These are phyloP conservation scores for Sambucus nigra DNA, from an alignment of 129 eudicot genomes.

Conservation along the genomic window DNA sequence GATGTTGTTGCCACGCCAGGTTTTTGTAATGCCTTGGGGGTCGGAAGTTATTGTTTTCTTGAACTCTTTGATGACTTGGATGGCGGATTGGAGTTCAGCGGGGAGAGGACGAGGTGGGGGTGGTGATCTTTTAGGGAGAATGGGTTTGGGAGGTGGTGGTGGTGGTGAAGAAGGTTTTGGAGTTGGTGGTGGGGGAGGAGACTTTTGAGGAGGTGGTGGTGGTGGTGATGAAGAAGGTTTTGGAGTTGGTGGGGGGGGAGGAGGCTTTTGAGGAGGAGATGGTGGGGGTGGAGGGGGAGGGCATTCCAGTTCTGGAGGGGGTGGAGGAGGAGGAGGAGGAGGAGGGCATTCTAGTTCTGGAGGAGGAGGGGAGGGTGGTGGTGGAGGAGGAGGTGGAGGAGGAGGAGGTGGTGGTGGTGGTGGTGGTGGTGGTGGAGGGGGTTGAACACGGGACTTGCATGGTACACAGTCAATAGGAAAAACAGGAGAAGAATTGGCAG, in stretches of 20 bases:
- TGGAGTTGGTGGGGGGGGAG: slow-evolving; percentile 10
- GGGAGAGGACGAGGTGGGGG: neutral
- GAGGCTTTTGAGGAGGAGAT: slow-evolving; percentile 4
- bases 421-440: too few relatives aligned
- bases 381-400: too few relatives aligned
- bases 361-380: slow-evolving; percentile 15
- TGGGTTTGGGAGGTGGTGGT: too few relatives aligned
- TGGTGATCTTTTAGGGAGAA: neutral
- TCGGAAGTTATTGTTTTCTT: slow-evolving; percentile 4
- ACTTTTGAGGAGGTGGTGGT: slow-evolving; percentile 7
- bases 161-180: too few relatives aligned
- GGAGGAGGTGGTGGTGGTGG: too few relatives aligned
- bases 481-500: slow-evolving; percentile 10
- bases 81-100: neutral
- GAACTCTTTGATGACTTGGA: slow-evolving; percentile 10
- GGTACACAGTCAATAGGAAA: slow-evolving; percentile 5
- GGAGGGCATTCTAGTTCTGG: slow-evolving; percentile 11
- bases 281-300: slow-evolving; percentile 20
- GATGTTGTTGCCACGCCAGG: slow-evolving; percentile 20
- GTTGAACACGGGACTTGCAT: too few relatives aligned
- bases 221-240: too few relatives aligned
- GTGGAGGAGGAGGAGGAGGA: too few relatives aligned
- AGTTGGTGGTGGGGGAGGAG: too few relatives aligned
- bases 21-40: slow-evolving; percentile 1
- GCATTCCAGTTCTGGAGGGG: slow-evolving; percentile 3